Base-by-base conservation (phyloP, 31 red algal genomes). In the Asparagopsis taxiformis region DNA sequence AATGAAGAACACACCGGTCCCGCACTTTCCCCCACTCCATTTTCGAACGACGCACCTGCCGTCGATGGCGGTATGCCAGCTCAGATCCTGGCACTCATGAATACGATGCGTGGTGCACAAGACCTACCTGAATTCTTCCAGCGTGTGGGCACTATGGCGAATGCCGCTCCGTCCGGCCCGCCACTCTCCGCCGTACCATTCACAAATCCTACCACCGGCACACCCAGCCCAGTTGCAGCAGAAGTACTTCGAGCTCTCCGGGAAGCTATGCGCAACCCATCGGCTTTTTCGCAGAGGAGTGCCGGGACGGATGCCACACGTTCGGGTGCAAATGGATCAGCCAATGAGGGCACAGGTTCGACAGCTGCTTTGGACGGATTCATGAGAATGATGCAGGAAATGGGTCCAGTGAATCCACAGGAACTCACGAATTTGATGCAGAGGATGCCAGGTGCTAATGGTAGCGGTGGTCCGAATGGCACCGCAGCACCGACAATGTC, bases 401-500 rank as follows among this genome's bases (percentile, higher is more conserved):
- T 13, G 41, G 13, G 13, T 13, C 41, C 41, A 9, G 6, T 46
- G 8, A 46, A 6, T 6, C 41, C 41, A 13, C 41, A 46, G 13
- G 41, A 46, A 6, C 8, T 46, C 13, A 13, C 41, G 6, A 46
- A 46, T 46, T 46, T 46, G 8, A 46, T 46, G 41, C 41, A 46
- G 41, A 46, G 41, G 41, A 9, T 77, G 51, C 81, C 74, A 13
- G 65, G 63, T 51, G 70, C 81, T 55, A 11, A 68, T 48, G 70
- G 46, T n/a, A 24, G 58, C 52, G 34, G 17, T 61, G 67, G 44
- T 53, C 66, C 39, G 33, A 32, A 48, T 44, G 79, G 63, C 3
- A 46, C 63, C 23, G 16, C 17, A 41, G 34, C 9, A 8, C 60
- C 60, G 5, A 29, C 28, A 30, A 87, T 94, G 82, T 84, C 86